Conservation (phyloP, 2,329 filamentous ascomycete genomes). For the Saccharata proteae region DNA sequence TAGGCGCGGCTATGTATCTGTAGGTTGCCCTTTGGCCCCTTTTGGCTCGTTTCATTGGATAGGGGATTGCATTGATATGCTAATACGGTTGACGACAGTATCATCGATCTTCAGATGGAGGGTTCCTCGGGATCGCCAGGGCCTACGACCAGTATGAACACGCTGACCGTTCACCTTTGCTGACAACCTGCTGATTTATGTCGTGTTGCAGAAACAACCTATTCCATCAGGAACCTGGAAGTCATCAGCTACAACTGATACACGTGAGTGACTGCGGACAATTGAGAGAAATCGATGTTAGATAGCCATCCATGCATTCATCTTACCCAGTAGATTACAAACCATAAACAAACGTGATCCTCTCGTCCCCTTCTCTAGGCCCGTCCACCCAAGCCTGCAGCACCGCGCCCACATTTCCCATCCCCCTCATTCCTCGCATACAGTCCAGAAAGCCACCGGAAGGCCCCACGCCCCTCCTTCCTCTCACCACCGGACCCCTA, state of each 20-base stretch:
- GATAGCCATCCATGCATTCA: background rate
- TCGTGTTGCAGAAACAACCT: conserved; percentile 14
- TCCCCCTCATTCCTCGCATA: conserved; percentile 9
- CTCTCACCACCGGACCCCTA: conserved; percentile 19
- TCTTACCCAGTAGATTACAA: conserved; percentile 11
- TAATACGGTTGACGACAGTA: conserved; percentile 6
- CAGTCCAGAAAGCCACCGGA: conserved; percentile 8
- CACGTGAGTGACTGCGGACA: background rate
- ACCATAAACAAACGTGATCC: conserved; percentile 34
- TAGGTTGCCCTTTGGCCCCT: conserved; percentile 9
- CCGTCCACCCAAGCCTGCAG: conserved; percentile 22
- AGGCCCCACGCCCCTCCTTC: conserved; percentile 17
- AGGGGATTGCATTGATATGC: no score
- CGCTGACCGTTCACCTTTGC: background rate
- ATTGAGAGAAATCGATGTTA: background rate
- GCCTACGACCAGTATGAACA: conserved; percentile 14
- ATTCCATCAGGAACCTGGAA: conserved; percentile 15
- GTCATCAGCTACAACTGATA: conserved; percentile 10
- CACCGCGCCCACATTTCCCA: conserved; percentile 15
- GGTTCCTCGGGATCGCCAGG: conserved; percentile 16
- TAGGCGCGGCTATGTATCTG: conserved; percentile 26
- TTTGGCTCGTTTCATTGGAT: no score
- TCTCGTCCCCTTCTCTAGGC: conserved; percentile 32
- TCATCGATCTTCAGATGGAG: conserved; percentile 24
- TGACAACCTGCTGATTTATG: background rate